phyloP scores from a whole-genome alignment of 2,329 filamentous ascomycete species.

The Atkinsonella hypoxylon region DNA sequence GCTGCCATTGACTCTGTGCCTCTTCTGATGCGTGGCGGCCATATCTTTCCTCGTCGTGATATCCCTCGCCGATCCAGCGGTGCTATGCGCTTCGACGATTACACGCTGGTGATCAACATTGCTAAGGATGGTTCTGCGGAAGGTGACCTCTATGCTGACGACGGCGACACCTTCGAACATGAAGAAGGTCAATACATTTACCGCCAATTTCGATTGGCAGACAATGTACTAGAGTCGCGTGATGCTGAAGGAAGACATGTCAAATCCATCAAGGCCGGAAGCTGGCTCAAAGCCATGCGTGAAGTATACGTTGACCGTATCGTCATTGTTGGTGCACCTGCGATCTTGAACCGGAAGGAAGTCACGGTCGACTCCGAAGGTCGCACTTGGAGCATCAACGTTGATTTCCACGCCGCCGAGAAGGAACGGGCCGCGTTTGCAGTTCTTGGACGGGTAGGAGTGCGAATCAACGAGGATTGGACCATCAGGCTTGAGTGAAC shows the following conservation, averaged over 20 bases:
- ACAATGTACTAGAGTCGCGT: conserved; percentile 52
- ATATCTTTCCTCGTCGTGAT: conserved; percentile 85
- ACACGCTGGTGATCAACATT: conserved; percentile 71
- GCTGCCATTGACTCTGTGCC: conserved; percentile 82
- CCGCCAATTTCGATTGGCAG: conserved; percentile 59
- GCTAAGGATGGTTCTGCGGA: conserved; percentile 50
- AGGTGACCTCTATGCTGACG: conserved; percentile 81
- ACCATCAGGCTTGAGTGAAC: conserved; percentile 22
- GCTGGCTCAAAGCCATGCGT: conserved; percentile 69
- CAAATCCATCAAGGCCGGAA: conserved; percentile 45
- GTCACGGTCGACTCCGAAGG: conserved; percentile 45
- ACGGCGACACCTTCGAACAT: conserved; percentile 87
- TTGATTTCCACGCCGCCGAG: conserved; percentile 44
- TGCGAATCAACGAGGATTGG: conserved; percentile 43
- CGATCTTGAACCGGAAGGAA: conserved; percentile 53
- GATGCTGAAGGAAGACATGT: conserved; percentile 46
- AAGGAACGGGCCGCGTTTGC: conserved; percentile 38
- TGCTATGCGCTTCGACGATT: conserved; percentile 89
- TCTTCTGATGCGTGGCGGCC: conserved; percentile 82
- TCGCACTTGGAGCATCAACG: conserved; percentile 41
- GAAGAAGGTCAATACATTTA: conserved; percentile 80
- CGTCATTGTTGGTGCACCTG: conserved; percentile 68
- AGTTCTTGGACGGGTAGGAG: conserved; percentile 38
- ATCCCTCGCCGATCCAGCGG: conserved; percentile 72
- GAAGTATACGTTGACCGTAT: conserved; percentile 73